These are phyloP conservation scores for Salicornia ramosissima DNA, from an alignment of 148 eudicot genomes.

Conservation along the genomic window DNA sequence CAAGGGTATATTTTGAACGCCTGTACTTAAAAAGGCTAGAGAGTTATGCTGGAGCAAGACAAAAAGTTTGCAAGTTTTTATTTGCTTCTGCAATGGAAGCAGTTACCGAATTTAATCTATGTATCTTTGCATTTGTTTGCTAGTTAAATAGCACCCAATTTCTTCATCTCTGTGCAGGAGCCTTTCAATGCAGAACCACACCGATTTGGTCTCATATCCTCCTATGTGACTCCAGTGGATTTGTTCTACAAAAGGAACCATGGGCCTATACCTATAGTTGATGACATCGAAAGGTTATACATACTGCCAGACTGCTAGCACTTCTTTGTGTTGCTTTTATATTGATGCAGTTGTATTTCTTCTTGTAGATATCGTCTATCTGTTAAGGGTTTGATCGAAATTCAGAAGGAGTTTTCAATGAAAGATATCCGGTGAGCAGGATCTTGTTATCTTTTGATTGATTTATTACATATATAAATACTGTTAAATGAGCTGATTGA, in stretches of 20 bases:
- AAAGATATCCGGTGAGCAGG: constrained; percentile 67
- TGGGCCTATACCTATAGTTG: constrained; percentile 88
- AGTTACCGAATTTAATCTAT: too few relatives aligned
- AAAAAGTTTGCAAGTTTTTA: too few relatives aligned
- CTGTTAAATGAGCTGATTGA: neutral
- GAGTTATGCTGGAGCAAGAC: too few relatives aligned
- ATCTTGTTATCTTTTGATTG: neutral
- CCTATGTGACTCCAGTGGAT: constrained; percentile 92
- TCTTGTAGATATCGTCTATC: constrained; percentile 62
- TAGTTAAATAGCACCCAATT: neutral
- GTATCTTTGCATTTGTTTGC: neutral
- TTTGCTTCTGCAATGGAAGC: too few relatives aligned
- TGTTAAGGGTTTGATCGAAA: constrained; percentile 48
- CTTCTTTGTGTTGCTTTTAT: neutral
- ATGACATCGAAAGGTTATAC: constrained; percentile 65
- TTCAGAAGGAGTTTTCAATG: constrained; percentile 58
- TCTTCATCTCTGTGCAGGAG: constrained; percentile 43
- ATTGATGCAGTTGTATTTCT: constrained; percentile 17
- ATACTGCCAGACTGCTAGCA: neutral
- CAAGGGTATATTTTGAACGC: too few relatives aligned
- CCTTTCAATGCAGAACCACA: constrained; percentile 97
- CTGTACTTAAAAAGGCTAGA: too few relatives aligned
- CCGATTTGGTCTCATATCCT: constrained; percentile 62
- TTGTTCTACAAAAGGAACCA: constrained; percentile 92
- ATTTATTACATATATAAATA: neutral